Conservation (phyloP, 352 stramenopile species). For the Phytophthora aleatoria region DNA sequence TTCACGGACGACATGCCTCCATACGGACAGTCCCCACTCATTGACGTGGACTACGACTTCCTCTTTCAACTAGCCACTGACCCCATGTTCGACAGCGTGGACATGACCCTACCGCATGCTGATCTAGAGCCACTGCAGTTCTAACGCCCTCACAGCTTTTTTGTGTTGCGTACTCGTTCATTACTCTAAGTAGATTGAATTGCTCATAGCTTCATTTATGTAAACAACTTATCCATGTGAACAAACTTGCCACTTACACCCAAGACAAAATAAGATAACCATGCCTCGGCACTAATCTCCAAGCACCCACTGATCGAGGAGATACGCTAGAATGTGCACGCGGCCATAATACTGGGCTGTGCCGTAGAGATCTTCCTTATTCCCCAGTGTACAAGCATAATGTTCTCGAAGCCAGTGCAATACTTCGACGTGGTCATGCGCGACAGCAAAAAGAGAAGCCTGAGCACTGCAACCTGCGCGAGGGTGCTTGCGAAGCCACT, state of each 20-base stretch:
- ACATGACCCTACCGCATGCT: constrained; percentile 17
- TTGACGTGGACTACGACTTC: constrained; percentile 22
- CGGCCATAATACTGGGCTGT: constrained; percentile 28
- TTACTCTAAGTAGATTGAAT: constrained; percentile 13
- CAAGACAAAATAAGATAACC: constrained; percentile 8
- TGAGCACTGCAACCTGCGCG: constrained; percentile 11
- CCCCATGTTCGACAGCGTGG: constrained; percentile 25
- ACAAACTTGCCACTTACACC: neutral
- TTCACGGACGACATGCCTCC: constrained; percentile 17
- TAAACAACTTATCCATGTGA: constrained; percentile 1
- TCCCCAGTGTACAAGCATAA: constrained; percentile 11
- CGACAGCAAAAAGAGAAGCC: constrained; percentile 26
- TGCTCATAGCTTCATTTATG: constrained; percentile 6
- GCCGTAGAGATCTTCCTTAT: constrained; percentile 9
- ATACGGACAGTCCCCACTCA: constrained; percentile 8
- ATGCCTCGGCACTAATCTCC: neutral
- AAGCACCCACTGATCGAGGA: constrained; percentile 17
- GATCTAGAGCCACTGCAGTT: constrained; percentile 29
- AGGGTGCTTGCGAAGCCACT: constrained; percentile 25
- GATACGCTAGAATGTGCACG: constrained; percentile 24
- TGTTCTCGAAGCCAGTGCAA: constrained; percentile 30
- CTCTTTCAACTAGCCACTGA: constrained; percentile 20
- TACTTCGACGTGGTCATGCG: constrained; percentile 33
- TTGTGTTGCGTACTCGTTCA: constrained; percentile 1
- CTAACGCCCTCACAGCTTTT: constrained; percentile 4